These are phyloP conservation scores for Puccinia novopanici DNA, from an alignment of 1,284 basidiomycete genomes.

Conservation along the genomic window DNA sequence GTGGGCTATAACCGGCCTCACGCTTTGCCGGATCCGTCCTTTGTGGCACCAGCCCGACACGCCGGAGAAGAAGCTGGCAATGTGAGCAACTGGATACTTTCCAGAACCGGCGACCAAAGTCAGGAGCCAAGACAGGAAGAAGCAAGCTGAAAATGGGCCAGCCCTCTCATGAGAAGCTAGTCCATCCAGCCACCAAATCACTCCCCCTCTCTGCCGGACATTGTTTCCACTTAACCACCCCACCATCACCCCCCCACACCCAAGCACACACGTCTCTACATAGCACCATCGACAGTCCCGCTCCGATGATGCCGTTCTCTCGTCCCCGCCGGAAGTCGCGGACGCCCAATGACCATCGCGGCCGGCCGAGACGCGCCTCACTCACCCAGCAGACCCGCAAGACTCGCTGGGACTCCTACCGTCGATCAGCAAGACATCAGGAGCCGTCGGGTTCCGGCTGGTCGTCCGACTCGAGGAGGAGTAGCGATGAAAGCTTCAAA, in stretches of 20 bases:
- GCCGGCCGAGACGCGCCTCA: not conserved
- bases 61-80: no score
- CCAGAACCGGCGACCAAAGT: no score
- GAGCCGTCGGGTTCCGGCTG: not conserved
- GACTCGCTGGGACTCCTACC: conserved; percentile 9
- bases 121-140: no score
- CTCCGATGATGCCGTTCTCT: not conserved
- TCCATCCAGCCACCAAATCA: not conserved
- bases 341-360: not conserved
- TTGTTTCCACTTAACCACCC: no score
- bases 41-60: no score
- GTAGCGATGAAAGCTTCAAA: conserved; percentile 40
- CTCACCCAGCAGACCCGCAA: not conserved
- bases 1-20: no score
- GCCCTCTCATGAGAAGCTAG: no score
- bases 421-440: conserved; percentile 4
- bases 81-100: no score
- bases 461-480: not conserved
- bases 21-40: no score
- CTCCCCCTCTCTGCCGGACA: not conserved
- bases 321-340: conserved; percentile 10
- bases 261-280: not conserved
- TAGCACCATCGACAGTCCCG: not conserved
- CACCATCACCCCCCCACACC: not conserved
- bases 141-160: no score